These are phyloP conservation scores for Tuber brumale DNA, from an alignment of 495 filamentous ascomycete species.

Conservation along the genomic window DNA sequence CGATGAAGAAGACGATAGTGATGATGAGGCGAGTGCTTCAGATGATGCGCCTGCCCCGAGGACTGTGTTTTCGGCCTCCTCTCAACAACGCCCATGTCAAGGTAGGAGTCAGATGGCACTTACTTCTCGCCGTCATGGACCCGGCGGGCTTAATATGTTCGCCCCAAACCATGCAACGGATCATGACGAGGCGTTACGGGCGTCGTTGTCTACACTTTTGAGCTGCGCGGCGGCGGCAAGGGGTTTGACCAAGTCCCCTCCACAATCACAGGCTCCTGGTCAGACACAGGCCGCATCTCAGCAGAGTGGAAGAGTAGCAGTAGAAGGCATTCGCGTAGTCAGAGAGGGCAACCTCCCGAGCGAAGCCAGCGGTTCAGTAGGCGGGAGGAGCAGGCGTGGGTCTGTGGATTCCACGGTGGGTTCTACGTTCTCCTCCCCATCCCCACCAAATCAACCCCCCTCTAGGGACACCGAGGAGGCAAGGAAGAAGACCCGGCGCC, in stretches of 20 bases:
- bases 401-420: background rate
- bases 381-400: background rate
- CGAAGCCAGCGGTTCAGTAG: constrained; percentile 10
- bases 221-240: constrained; percentile 79
- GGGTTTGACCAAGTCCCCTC: constrained; percentile 61
- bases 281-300: constrained; percentile 17
- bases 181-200: constrained; percentile 86
- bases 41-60: constrained; percentile 14
- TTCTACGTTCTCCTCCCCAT: constrained; percentile 26
- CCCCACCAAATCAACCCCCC: constrained; percentile 2
- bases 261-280: constrained; percentile 13
- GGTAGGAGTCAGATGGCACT: constrained; percentile 35
- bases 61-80: constrained; percentile 17
- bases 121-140: constrained; percentile 46
- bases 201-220: constrained; percentile 87
- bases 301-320: constrained; percentile 42
- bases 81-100: constrained; percentile 9
- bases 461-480: background rate
- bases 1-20: constrained; percentile 29
- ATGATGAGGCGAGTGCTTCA: constrained; percentile 33
- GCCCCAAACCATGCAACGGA: constrained; percentile 74
- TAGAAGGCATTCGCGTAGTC: constrained; percentile 35
- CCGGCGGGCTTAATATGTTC: constrained; percentile 54
- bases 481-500: constrained; percentile 19
- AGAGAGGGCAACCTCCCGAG: constrained; percentile 24